Evolutionary conservation across 164 flowering plant genomes (phyloP), one percentile per base, ranked within the genome.

Genomic region (Platanus orientalis): DNA sequence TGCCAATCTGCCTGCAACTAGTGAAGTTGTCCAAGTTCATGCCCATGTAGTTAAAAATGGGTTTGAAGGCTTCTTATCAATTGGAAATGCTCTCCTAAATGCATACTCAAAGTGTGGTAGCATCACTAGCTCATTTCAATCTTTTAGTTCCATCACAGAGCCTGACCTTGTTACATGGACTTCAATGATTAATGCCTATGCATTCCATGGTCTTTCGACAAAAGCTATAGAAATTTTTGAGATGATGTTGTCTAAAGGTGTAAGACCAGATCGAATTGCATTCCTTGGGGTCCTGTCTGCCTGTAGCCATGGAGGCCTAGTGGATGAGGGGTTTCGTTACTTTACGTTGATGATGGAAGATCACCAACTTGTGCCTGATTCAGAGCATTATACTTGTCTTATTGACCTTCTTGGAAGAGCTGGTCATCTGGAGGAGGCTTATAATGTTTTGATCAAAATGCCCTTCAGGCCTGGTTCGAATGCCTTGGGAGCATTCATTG

Each of bases 361-460:
- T 20, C 76, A 82, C 54, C 64, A 71, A 23, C 73, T 88, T 51
- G 26, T 61, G 12, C 89, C 92, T 1, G 75, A 74, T 61, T 61
- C 74, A 17, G 91, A 85, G 61, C 97, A 90, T 58, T 90, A 74
- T 69, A 70, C 89, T 28, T 88, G 87, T 65, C 57, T 88, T 1
- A 47, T 83, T 62, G 91, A 88, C 71, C 85, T 90, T 60, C 79
- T 88, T 36, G 83, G 89, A 26, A 78, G 91, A 67, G 75, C 83
- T 49, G 95, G 92, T 30, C 75, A 67, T 54, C 53, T 88, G 13
- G 75, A 77, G 7, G 85, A 80, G 62, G 95, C 91, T 36, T 75
- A 63, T 47, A 49, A 63, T 4, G 29, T 81, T 58, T 54, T 86
- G 65, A 64, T 25, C 10, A 70, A 73, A 19, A 73, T 82, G 75